These are phyloP conservation scores for Silene uniflora DNA, from an alignment of 148 eudicot genomes.

Conservation along the genomic window DNA sequence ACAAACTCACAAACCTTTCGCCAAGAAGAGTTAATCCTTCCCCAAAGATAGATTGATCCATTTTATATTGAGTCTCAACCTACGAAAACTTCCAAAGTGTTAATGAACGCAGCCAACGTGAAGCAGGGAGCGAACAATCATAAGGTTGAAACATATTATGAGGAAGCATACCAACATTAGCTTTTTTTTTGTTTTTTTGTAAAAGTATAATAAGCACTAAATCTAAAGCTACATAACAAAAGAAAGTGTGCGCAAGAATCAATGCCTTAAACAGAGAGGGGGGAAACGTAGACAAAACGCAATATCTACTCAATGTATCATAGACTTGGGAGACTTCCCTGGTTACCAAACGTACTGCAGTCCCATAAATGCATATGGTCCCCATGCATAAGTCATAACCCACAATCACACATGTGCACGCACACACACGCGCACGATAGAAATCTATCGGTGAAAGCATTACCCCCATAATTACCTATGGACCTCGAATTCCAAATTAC, in stretches of 20 bases:
- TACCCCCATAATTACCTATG: not conserved
- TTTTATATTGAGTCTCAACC: slow-evolving; percentile 54
- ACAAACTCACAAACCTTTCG: slow-evolving; percentile 44
- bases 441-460: not conserved
- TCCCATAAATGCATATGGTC: not conserved
- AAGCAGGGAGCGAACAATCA: not conserved
- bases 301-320: not conserved
- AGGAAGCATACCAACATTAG: not conserved
- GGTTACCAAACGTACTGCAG: not conserved
- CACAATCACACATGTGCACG: too few species aligned
- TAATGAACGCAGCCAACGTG: slow-evolving; percentile 4
- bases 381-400: too few species aligned
- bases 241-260: not conserved
- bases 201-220: not conserved
- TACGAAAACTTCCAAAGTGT: slow-evolving; percentile 26
- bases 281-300: not conserved
- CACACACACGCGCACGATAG: too few species aligned
- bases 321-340: not conserved
- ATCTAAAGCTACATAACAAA: not conserved
- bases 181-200: too few species aligned
- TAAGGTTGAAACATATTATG: not conserved
- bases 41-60: slow-evolving; percentile 61
- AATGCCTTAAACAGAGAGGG: not conserved
- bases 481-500: not conserved
- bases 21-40: slow-evolving; percentile 87